Evolutionary conservation across 1,284 basidiomycete genomes (phyloP).

Genomic region (Boletellus sp.): DNA sequence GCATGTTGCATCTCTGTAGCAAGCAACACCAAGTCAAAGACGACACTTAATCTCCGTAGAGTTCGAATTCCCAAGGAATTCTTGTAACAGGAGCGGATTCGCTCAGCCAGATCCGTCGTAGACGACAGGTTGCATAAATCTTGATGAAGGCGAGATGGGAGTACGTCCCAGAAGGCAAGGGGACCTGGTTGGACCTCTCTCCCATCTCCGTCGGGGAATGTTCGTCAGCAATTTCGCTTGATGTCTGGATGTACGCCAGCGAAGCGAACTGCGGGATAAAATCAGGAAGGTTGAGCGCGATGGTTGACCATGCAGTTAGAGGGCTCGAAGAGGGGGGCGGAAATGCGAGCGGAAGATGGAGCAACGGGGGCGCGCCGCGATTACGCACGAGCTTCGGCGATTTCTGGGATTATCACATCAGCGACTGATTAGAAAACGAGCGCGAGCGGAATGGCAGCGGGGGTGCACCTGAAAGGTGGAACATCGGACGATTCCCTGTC

Average conservation of each 20-base stretch:
- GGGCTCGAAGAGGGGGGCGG: conserved; percentile 50
- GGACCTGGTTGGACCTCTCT: conserved; percentile 16
- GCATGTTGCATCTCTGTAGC: conserved; percentile 16
- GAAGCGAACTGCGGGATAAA: conserved; percentile 65
- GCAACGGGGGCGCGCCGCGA: conserved; percentile 44
- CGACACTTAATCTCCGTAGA: conserved; percentile 38
- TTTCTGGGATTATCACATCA: conserved; percentile 42
- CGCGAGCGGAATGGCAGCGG: background rate
- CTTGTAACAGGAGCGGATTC: conserved; percentile 43
- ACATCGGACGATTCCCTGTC: conserved; percentile 60
- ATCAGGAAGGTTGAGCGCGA: conserved; percentile 58
- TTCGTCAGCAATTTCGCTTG: conserved; percentile 27
- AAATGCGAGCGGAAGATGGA: conserved; percentile 73
- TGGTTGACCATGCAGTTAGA: conserved; percentile 71
- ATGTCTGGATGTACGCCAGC: conserved; percentile 31
- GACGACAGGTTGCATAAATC: conserved; percentile 77
- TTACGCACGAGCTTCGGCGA: conserved; percentile 48
- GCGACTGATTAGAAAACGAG: conserved; percentile 3
- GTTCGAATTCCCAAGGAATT: conserved; percentile 72
- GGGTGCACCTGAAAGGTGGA: conserved; percentile 77
- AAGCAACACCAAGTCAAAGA: conserved; percentile 10
- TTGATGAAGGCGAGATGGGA: conserved; percentile 68
- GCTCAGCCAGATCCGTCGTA: conserved; percentile 78
- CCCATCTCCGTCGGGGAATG: conserved; percentile 22
- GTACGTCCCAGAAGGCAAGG: conserved; percentile 56